Evolutionary conservation across 345 rosid species (phyloP).

Genomic region (Eutrema heterophyllum): DNA sequence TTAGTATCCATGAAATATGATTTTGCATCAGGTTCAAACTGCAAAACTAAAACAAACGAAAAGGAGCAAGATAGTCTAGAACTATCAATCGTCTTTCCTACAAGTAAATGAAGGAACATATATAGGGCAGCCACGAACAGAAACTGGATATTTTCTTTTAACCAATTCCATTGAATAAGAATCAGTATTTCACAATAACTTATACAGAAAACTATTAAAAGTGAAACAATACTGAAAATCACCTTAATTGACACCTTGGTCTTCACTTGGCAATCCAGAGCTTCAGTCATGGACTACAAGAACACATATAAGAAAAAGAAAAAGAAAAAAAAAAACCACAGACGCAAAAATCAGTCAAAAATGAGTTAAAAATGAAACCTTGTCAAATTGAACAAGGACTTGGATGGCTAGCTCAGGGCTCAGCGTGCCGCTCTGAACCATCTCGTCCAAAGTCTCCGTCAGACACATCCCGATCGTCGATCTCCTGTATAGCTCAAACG

Average conservation of each 20-base stretch:
- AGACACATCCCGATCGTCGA: constrained; percentile 97
- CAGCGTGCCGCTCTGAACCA: constrained; percentile 87
- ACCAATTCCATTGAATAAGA: background rate
- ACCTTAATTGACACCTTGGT: constrained; percentile 91
- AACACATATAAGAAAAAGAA: background rate
- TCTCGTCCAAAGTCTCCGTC: constrained; percentile 94
- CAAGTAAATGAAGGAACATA: background rate
- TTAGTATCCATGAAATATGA: background rate
- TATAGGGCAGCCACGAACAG: background rate
- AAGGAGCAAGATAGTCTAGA: background rate
- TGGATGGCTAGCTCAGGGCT: constrained; percentile 94
- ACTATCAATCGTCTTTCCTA: background rate
- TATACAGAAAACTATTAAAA: background rate
- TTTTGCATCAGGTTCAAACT: background rate
- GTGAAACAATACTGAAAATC: background rate
- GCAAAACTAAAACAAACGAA: background rate
- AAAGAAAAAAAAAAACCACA: background rate
- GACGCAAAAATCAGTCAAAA: background rate
- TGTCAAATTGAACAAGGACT: constrained; percentile 94
- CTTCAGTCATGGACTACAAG: constrained; percentile 92
- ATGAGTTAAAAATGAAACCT: constrained; percentile 41
- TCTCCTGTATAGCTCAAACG: constrained; percentile 94
- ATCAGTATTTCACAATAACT: background rate
- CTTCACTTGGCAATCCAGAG: constrained; percentile 86
- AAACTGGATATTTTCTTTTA: background rate